Percentiles rank a stretch among this genome's conserved stretches.
phyloP scores from a whole-genome alignment of 202 grass and related monocot species.

The Panicum virgatum region DNA sequence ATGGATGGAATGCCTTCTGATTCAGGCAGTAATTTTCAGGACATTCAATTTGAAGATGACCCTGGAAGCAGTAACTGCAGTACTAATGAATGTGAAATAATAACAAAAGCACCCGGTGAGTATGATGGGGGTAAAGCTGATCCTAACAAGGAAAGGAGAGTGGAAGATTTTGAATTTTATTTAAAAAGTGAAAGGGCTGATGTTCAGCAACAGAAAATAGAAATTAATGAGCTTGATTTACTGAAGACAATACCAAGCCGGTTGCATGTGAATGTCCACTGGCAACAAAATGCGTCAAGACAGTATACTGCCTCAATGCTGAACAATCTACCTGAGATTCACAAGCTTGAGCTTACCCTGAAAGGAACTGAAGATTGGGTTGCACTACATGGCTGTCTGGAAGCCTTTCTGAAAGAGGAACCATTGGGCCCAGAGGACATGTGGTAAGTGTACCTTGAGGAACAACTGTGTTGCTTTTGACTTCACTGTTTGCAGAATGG shows the following conservation, averaged over 20 bases:
- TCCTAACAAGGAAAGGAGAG: constrained; percentile 24
- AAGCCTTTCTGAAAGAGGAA: constrained; percentile 95
- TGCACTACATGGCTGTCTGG: constrained; percentile 80
- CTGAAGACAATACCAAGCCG: constrained; percentile 38
- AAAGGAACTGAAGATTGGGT: constrained; percentile 71
- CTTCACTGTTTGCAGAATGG: constrained; percentile 44
- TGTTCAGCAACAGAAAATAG: constrained; percentile 52
- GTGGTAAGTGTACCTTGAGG: constrained; percentile 67
- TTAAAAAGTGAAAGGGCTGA: constrained; percentile 52
- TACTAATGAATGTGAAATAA: constrained; percentile 33
- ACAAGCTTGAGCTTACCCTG: constrained; percentile 65
- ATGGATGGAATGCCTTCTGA: constrained; percentile 37
- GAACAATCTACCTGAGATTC: constrained; percentile 74
- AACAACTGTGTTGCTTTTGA: constrained; percentile 36
- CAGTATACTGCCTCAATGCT: constrained; percentile 71
- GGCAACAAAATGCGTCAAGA: constrained; percentile 55
- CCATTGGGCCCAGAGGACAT: constrained; percentile 86
- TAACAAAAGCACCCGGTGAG: constrained; percentile 31
- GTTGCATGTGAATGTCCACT: constrained; percentile 72
- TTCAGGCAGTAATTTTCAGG: constrained; percentile 20
- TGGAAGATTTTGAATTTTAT: constrained; percentile 62
- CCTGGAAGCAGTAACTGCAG: constrained; percentile 36
- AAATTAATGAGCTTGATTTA: constrained; percentile 58
- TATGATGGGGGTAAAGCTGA: constrained; percentile 30
- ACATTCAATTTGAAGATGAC: constrained; percentile 27